Conservation (phyloP, 2,329 filamentous ascomycete species). For the Monosporascus sp. region DNA sequence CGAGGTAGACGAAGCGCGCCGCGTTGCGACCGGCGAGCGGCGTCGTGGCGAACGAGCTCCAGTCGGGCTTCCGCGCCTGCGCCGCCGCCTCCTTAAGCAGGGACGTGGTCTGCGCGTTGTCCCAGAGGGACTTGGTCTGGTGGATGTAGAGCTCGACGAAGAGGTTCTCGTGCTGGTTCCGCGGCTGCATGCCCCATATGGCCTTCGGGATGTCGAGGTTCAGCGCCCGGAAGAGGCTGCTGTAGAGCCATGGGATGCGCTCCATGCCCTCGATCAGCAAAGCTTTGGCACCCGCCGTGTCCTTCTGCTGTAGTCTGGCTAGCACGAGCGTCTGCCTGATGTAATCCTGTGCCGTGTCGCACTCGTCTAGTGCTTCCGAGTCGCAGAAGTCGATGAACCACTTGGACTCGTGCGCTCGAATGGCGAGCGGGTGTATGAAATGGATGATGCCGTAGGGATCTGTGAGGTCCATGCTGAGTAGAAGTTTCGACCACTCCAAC, state of each 20-base stretch:
- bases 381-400: conserved; percentile 69
- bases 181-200: conserved; percentile 74
- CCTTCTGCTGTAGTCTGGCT: conserved; percentile 66
- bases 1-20: conserved; percentile 72
- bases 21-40: conserved; percentile 43
- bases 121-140: conserved; percentile 79
- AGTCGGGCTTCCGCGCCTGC: conserved; percentile 40
- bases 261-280: conserved; percentile 64
- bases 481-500: conserved; percentile 86
- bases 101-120: conserved; percentile 63
- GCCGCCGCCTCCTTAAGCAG: conserved; percentile 67
- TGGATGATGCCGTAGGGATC: conserved; percentile 83
- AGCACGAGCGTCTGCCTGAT: conserved; percentile 71
- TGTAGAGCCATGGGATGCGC: conserved; percentile 78
- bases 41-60: conserved; percentile 29
- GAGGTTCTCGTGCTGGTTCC: conserved; percentile 60
- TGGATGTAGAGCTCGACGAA: conserved; percentile 71
- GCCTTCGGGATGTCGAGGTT: conserved; percentile 71
- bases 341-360: conserved; percentile 45
- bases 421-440: conserved; percentile 74
- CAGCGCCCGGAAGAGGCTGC: conserved; percentile 72
- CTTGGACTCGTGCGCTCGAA: conserved; percentile 71
- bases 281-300: conserved; percentile 58
- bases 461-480: conserved; percentile 66
- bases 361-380: conserved; percentile 35